Base-by-base conservation (phyloP, 305 asterid species). In the Fraxinus paxiana region DNA sequence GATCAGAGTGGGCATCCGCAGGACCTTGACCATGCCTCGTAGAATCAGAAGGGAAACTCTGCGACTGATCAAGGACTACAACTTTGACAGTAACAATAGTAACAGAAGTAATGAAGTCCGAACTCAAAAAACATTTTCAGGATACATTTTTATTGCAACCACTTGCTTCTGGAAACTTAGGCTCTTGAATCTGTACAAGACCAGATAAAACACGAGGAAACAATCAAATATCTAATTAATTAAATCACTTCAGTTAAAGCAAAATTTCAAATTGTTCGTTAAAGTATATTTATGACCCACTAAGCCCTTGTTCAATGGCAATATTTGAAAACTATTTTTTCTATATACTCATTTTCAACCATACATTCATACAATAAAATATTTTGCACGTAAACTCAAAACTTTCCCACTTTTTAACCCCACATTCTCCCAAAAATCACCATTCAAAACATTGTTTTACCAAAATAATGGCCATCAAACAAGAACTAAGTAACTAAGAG, bases 1-100 rank as follows among this genome's bases (percentile, higher is more conserved):
- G 87, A 81, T 86, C 85, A 76, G 95, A 78, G 59, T 83, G 85
- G 67, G 83, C 83, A 81, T 88, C 89, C 67, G 75, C 85, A 80
- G 80, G 92, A 86, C 86, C 92, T 88, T 89, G 93, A 86, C 87
- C 88, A 88, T 89, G 93, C 84, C 85, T 84, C 76, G 89, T 77
- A 84, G 92, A 83, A 89, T 87, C 90, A 85, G 97, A 92, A 81
- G 90, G 41, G 78, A 90, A 83, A 84, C 89, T 90, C 98, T 95
- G 88, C 79, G 82, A 13, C 10, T 56, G 75, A 54, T 93, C 72
- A 90, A 87, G 97, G 91, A 85, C 46, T 82, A 79, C 76, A 80
- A 81, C 61, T 24, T 41, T 71, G 83, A 82, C 20, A 37, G 81
- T 35, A 67, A 81, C 51, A 78, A 84, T 79, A 65, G 81, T 70